Conservation (phyloP, 116 monocot genomes). For the Phalaenopsis hybrid region DNA sequence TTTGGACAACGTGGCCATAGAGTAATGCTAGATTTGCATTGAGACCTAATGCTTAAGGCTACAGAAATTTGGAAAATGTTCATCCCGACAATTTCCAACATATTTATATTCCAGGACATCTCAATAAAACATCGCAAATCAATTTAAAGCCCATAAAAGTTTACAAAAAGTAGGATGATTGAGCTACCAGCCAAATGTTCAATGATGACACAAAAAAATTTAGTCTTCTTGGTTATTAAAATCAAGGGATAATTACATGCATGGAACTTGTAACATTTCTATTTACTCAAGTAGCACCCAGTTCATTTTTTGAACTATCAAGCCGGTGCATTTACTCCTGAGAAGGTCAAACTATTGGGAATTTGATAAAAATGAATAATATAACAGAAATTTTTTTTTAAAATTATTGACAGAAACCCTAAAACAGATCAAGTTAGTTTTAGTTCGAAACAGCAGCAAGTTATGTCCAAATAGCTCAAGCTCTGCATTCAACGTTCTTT, state of each 20-base stretch:
- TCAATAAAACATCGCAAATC: neutral
- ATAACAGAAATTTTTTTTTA: no score
- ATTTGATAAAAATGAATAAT: no score
- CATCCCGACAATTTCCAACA: neutral
- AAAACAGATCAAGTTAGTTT: neutral
- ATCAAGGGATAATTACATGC: neutral
- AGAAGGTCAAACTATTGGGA: no score
- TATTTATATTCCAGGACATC: neutral
- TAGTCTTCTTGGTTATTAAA: neutral
- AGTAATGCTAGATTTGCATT: no score
- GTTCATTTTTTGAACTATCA: no score
- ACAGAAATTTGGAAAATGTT: neutral
- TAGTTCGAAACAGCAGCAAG: neutral
- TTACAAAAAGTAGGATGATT: neutral
- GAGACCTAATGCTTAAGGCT: neutral
- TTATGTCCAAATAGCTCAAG: neutral
- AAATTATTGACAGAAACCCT: neutral
- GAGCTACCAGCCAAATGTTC: neutral
- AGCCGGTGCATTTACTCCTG: no score
- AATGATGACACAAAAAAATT: neutral
- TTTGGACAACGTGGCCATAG: neutral
- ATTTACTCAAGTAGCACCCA: no score
- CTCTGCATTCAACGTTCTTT: neutral
- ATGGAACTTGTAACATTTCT: no score
- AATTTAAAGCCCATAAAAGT: neutral